Evolutionary conservation across 2,329 filamentous ascomycete species (phyloP), one percentile per base, ranked within the genome.

Genomic region (Monosporascus sp.): DNA sequence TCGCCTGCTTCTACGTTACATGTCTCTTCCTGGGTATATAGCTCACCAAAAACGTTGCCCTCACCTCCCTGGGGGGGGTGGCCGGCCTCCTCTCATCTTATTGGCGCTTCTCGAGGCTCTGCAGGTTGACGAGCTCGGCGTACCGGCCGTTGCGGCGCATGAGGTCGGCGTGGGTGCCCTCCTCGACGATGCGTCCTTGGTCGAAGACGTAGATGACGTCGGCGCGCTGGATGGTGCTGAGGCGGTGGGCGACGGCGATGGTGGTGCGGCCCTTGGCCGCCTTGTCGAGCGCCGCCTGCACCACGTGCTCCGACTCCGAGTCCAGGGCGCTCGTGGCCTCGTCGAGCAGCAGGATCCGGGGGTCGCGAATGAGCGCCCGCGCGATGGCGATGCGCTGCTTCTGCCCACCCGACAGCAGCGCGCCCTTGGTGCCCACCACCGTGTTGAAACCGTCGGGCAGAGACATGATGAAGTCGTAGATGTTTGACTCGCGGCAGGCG

Each of bases 201-300:
- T 97, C 92, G 68, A 97, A 94, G n/a, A 97, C 93, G 60, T 95
- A 97, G 63, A 97, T 97, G 48, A 93, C 75, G 67, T 97, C 93
- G 0, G 93, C 93, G 68, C 94, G 92, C 68, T 96, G 91, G 56
- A 97, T 97, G 0, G 94, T 97, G 65, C 86, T 91, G 6, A 99
- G 75, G 24, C 94, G 80, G 72, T 99, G 93, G 3, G 94, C 94
- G 1, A 99, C 93, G 1, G 93, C 92, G 58, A 99, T 94, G 0
- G 93, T 97, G 7, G 91, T 96, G 50, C 91, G 82, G 45, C 86
- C 91, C 75, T 89, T 87, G 20, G 90, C 87, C 2, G 91, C 91
- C 58, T 85, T 84, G 69, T 97, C 89, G 17, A 94, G 78, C 0
- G 89, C 89, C 0, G 82, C 86, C 71, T 94, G 89, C 37, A 94